Base-by-base conservation (phyloP, 1,139 yeast species). In the Taphrina pruni region DNA sequence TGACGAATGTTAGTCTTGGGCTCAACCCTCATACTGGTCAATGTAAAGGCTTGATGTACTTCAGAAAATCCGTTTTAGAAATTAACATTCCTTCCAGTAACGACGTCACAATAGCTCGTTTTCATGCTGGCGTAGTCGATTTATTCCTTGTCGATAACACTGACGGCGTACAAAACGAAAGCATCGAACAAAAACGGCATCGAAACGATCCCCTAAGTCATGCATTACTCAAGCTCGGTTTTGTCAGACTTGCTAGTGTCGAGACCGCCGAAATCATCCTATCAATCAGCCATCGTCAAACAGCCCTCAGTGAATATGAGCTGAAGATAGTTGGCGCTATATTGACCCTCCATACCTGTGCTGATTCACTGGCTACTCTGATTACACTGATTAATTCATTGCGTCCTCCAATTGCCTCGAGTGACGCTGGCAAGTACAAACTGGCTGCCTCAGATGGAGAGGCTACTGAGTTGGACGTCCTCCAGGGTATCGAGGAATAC, bases 341-440 rank as follows among this genome's bases (percentile, higher is more conserved):
- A 14, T 75, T 85, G 26, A 82, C 81, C 36, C 66, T 88, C 0
- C 87, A 88, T 51, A 74, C 91, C 1, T 92, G 97, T 79, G 94
- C 97, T 0, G 98, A 93, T 77, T 90, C 97, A 0, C 83, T 87
- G 0, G 88, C 90, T 75, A 86, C 93, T 6, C 78, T 92, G 55
- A 73, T 86, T 1, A 96, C 89, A 73, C 75, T 90, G 26, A 72
- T 88, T 14, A 87, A 85, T 72, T 97, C 91, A 74, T 80, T 92
- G 75, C 90, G 88, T 74, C 85, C 86, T 12, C 79, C 89, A 3
- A 80, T 82, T 14, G 85, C 87, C 72, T 81, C 81, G 0, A 87
- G 86, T 72, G 84, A 84, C 7, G 86, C 86, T 35, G 87, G 78
- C 81, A 82, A 73, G 65, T 78, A 75, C 70, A 75, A 74, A 50